phyloP scores from a whole-genome alignment of 2,329 filamentous ascomycete genomes.

The Cordyceps cateniannulata region DNA sequence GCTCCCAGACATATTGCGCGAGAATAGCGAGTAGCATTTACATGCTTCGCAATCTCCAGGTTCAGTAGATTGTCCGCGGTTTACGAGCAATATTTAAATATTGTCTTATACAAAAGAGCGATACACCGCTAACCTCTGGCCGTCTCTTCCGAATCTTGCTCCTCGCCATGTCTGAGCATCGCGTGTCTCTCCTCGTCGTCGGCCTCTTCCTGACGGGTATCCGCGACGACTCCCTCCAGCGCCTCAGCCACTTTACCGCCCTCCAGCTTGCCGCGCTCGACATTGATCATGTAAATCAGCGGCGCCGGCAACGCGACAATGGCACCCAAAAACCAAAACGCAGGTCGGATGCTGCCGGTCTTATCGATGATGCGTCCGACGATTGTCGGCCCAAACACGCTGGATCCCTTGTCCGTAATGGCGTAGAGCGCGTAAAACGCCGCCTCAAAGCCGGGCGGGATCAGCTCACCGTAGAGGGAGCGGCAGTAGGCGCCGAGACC shows the following conservation, averaged over 20 bases:
- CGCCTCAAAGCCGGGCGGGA: constrained; percentile 88
- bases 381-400: constrained; percentile 87
- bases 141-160: constrained; percentile 11
- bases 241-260: constrained; percentile 57
- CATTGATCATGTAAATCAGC: constrained; percentile 77
- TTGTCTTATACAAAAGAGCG: not conserved
- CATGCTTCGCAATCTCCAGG: not conserved
- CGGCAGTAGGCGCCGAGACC: constrained; percentile 88
- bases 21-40: not conserved
- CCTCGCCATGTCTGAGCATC: constrained; percentile 23
- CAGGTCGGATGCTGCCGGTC: constrained; percentile 72
- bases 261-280: constrained; percentile 68
- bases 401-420: constrained; percentile 94
- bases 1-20: constrained; percentile 14
- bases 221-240: constrained; percentile 46
- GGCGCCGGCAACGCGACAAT: constrained; percentile 82
- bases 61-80: not conserved
- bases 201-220: constrained; percentile 17
- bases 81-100: not conserved
- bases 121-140: not conserved
- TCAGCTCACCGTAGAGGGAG: constrained; percentile 85
- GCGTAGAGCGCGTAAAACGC: constrained; percentile 96
- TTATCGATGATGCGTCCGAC: constrained; percentile 88
- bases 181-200: constrained; percentile 20
- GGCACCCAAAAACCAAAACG: constrained; percentile 85